Base-by-base conservation (phyloP, 2,329 filamentous ascomycete species). In the Calonectria multiphialidica region DNA sequence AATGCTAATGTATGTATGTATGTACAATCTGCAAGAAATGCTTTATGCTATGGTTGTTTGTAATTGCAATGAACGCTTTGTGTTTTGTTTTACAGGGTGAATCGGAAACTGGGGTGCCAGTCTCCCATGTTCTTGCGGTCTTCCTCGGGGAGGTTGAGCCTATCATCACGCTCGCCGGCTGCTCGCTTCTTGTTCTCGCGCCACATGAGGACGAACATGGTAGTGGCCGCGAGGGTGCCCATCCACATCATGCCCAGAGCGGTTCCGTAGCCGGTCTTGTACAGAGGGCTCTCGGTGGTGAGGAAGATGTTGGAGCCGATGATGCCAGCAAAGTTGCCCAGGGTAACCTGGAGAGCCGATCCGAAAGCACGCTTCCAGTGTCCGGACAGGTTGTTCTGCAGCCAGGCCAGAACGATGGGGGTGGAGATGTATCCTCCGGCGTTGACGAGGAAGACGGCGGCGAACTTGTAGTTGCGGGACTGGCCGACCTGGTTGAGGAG, bases 341-440 rank as follows among this genome's bases (percentile, higher is more conserved):
- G 83, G 71, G 86, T 77, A 59, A 80, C 74, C 82, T 87, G 87
- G 72, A 90, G 84, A 18, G 88, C 89, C 23, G 88, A 84, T 7
- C 86, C 85, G 33, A 92, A 84, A 0, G 86, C 84, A 21, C 89
- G 85, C 82, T 91, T 91, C 79, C 90, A 91, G 78, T 90, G 88
- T 1, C 89, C 89, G 1, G 84, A 86, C 74, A 90, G 84, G 74
- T 89, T 89, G 78, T 91, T 91, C 69, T 85, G 77, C 12, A 91
- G 82, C 90, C 90, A 92, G 8, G 85, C 87, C 30, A 91, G 81
- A 1, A 85, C 84, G 49, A 91, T 85, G 1, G 90, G 89, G 72
- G 89, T 88, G 4, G 87, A 86, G 63, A 89, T 87, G 77, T 88
- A 91, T 2, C 87, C 87, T 18, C 90, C 89, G 9, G 83, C 83